A percentile compares a stretch with the other conserved stretches of the same genome.
Conservation (phyloP, 2,329 filamentous ascomycete species). For the Lachnellula hyalina region DNA sequence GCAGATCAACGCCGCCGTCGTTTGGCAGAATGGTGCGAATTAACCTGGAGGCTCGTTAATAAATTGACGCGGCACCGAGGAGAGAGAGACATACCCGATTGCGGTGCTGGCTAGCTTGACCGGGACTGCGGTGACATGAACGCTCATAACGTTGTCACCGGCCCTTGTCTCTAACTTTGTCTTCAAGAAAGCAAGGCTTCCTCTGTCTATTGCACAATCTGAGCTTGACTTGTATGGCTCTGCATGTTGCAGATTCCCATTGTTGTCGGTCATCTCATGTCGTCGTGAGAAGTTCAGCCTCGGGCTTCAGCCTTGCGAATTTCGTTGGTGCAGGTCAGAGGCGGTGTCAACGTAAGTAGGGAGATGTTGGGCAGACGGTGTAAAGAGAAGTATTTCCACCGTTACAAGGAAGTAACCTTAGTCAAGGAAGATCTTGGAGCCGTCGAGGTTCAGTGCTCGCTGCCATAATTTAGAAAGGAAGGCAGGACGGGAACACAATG, state of each 20-base stretch:
- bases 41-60: conserved; percentile 39
- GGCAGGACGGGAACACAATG: not conserved
- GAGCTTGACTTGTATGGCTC: not conserved
- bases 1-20: conserved; percentile 58
- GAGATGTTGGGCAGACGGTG: not conserved
- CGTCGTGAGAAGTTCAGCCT: conserved; percentile 1
- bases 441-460: not conserved
- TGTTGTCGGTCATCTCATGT: conserved; percentile 4
- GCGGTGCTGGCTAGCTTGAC: conserved; percentile 66
- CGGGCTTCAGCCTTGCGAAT: conserved; percentile 1
- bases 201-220: not conserved
- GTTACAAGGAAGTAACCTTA: not conserved
- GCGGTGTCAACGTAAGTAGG: not conserved
- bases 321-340: not conserved
- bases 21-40: conserved; percentile 52
- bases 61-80: conserved; percentile 17
- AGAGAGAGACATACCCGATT: conserved; percentile 54
- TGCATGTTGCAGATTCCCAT: not conserved
- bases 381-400: not conserved
- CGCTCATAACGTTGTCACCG: conserved; percentile 53
- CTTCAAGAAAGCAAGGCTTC: conserved; percentile 53
- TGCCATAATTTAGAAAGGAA: not conserved
- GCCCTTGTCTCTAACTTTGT: conserved; percentile 59
- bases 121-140: conserved; percentile 68
- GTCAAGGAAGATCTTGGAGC: not conserved